Evolutionary conservation across 2,329 filamentous ascomycete genomes (phyloP), one percentile per base, ranked within the genome.

Genomic region (Aaosphaeria arxii): DNA sequence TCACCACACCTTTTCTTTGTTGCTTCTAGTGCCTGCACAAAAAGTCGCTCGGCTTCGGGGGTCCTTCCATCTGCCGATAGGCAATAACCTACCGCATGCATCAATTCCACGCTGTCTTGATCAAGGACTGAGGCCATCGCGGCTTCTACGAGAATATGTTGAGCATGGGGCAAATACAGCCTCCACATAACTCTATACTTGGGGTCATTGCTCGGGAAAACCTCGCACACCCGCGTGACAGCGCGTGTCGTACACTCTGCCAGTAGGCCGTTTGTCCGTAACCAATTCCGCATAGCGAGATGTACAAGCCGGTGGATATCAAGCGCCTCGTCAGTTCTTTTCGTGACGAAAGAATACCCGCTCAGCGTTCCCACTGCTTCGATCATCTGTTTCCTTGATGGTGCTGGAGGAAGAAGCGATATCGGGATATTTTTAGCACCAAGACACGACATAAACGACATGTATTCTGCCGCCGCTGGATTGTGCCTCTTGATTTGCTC

Each of bases 361-460:
- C 33, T 43, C 5, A 57, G 46, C 31, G 41, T 49, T 29, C 53
- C 50, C 30, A 57, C 53, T 28, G 54, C 54, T 47, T 49, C 31
- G 3, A 32, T 30, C n/a, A 70, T 28, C 30, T 47, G 38, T 29
- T 38, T 47, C 17, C 4, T 6, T 6, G 45, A 35, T 5, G 17
- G 32, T 7, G n/a, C 43, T 44, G 42, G 7, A 5, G 46, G 46
- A n/a, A 51, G 46, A 9, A 51, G 28, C 13, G 49, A 45, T 30
- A n/a, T 32, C 11, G 49, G 46, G n/a, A 51, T 51, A 41, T 46
- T 32, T 7, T 28, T 46, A 6, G 17, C 5, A 17, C 38, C 46
- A 51, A 77, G 68, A 11, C 56, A 69, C 1, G 69, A 67, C 24
- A 74, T 65, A 40, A 74, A 74, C 0, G 58, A 63, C 0, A 78